Evolutionary conservation across 495 filamentous ascomycete species (phyloP), one percentile per base, ranked within the genome.

Genomic region (Cairneyella variabilis): DNA sequence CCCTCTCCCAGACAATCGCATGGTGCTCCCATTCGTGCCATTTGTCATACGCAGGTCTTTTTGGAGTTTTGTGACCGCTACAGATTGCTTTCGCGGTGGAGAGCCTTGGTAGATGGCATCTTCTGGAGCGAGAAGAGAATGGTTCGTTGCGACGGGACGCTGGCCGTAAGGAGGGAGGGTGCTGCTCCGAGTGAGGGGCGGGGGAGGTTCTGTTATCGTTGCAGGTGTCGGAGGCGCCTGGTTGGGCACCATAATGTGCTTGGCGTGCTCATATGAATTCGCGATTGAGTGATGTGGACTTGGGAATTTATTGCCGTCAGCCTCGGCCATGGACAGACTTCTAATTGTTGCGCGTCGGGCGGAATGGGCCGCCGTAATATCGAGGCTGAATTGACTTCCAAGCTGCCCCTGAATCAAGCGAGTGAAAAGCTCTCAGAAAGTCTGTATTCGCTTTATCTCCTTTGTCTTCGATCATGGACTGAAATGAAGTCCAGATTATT

Each of bases 91-190:
- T 32, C 79, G 73, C 2, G 80, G 78, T 12, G 83, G 76, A 0
- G 80, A 77, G 3, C 73, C 63, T 18, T 82, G 70, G 62, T 79
- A 81, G 68, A 88, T 88, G 44, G 89, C 89, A 81, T 95, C 89
- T 68, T 91, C 88, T 26, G 90, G 90, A 14, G 88, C 82, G 17
- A 95, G 80, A 46, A 80, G 84, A 47, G 72, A 72, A 10, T 73
- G 73, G 49, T 76, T 69, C 44, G 71, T 64, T 44, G 67, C 72
- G 32, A 50, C 21, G 4, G 27, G 38, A 6, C 44, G 21, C 14
- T 36, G 16, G 2, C 18, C 10, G 37, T 58, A 53, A 1, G 47
- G 11, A 4, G 60, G 56, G n/a, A 61, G 55, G 17, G 55, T 54
- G 3, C 51, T 43, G 17, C 47, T 57, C 41, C 58, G 42, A 16